Evolutionary conservation across 208 protist species (phyloP), one percentile per base, ranked within the genome.

Genomic region (Leishmania gerbilli): DNA sequence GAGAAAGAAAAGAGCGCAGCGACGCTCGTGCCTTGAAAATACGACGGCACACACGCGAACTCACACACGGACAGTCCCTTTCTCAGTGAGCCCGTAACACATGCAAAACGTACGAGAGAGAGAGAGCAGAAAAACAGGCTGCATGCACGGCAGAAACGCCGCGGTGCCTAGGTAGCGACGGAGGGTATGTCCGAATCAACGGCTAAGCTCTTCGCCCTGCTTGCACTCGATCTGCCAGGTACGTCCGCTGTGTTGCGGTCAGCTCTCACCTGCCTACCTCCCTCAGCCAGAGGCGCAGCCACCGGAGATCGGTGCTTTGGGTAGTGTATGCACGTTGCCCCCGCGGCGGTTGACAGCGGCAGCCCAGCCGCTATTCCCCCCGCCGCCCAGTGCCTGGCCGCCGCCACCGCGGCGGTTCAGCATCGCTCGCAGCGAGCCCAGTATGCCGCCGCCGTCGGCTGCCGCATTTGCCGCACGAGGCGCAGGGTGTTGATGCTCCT

Each of bases 271-370:
- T 71, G 75, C 71, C 84, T 86, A 89, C n/a, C 79, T 53, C 8
- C 76, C 27, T 75, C 87, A 86, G 11, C 83, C 75, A 53, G 78
- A 69, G 13, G 55, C 81, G 56, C 79, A 81, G 37, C 83, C 83
- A 34, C 79, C 88, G 3, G 74, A 72, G 2, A 85, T 85, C 7
- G 87, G 81, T 27, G 71, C 74, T 71, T 90, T 89, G 24, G 90
- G 89, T 45, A 96, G 75, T 27, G 76, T 77, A 71, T 90, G 93
- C 31, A 95, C 84, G 65, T 93, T 95, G 42, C 79, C 58, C 1
- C 87, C 82, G 31, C 78, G 77, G 19, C 85, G 79, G 42, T 81
- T 82, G 71, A 56, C 82, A 71, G 51, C 89, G 82, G 75, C 62
- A 34, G 62, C 76, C 58, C 85, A 86, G 40, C 83, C 81, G 77